Evolutionary conservation across 2,329 filamentous ascomycete genomes (phyloP), one percentile per base, ranked within the genome.

Genomic region (Diaporthe vexans): DNA sequence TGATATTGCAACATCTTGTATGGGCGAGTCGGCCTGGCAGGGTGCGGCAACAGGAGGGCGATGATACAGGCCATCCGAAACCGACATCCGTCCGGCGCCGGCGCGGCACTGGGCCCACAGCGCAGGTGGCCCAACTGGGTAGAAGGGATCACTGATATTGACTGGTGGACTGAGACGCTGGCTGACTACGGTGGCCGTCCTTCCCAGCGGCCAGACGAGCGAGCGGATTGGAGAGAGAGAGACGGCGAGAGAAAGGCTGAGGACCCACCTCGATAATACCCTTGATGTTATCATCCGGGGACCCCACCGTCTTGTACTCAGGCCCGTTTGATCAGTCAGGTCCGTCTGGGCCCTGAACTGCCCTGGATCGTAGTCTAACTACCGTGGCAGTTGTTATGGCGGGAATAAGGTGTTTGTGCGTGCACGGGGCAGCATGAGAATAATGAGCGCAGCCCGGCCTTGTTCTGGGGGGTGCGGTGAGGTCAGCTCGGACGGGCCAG

Each of bases 51-150:
- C 61, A 67, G 63, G 24, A 37, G 63, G 46, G 46, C 63, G 46
- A 67, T 67, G 63, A 67, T 67, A 67, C 63, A 67, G 46, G 26
- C 29, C 46, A 52, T 33, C 63, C 61, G 61, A 67, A 67, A 67
- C 61, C 61, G 29, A 37, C 13, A 15, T 35, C 43, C 43, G 61
- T 48, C 46, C 46, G 43, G 43, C 61, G n/a, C 43, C 61, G 61
- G 61, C 61, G 61, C 46, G 61, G 61, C 43, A 52, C 29, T 1
- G 15, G 43, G 37, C 33, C 46, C n/a, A 52, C 63, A 33, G 33
- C 46, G 33, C 46, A 52, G 63, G 51, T 67, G 46, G 46, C 33
- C 63, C 29, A 11, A n/a, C 46, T 37, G 33, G 63, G 63, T 17
- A 67, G 43, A 40, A 67, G 11, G 26, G 29, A 52, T 52, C 13